These are phyloP conservation scores for Plasmodium billcollinsi DNA, from an alignment of 169 alveolate genomes.

Conservation along the genomic window DNA sequence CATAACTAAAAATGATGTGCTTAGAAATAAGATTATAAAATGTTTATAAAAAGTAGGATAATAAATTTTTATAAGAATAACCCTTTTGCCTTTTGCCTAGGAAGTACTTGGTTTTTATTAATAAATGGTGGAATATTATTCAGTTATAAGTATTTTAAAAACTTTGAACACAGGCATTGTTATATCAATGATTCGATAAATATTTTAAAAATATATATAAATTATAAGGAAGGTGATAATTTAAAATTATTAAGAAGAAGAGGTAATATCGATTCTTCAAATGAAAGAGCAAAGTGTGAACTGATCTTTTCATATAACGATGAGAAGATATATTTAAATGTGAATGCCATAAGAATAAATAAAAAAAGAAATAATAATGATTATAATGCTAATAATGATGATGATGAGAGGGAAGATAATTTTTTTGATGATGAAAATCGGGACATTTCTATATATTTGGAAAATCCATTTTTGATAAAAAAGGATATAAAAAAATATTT, in stretches of 20 bases:
- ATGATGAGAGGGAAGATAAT: background rate
- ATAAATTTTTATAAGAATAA: constrained; percentile 33
- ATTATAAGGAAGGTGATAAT: constrained; percentile 21
- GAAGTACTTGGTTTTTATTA: constrained; percentile 62
- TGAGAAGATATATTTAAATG: constrained; percentile 31
- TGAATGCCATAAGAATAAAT: constrained; percentile 27
- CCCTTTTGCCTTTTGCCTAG: constrained; percentile 48
- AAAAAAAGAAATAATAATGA: constrained; percentile 14
- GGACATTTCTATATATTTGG: constrained; percentile 55
- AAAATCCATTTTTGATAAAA: constrained; percentile 72
- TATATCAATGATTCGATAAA: constrained; percentile 39
- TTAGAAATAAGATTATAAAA: background rate
- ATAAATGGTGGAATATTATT: constrained; percentile 35
- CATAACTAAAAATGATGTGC: no score
- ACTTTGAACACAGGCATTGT: constrained; percentile 38
- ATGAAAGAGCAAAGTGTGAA: constrained; percentile 67
- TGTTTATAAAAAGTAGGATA: constrained; percentile 27
- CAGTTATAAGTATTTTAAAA: constrained; percentile 27
- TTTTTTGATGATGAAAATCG: constrained; percentile 20
- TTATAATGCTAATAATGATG: background rate
- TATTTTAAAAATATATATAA: constrained; percentile 29
- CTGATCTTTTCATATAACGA: constrained; percentile 13
- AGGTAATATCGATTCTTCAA: constrained; percentile 70
- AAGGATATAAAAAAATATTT: constrained; percentile 34
- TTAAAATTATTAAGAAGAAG: constrained; percentile 38